These are phyloP conservation scores for Colletotrichum orbiculare DNA, from an alignment of 2,329 filamentous ascomycete species.

Conservation along the genomic window DNA sequence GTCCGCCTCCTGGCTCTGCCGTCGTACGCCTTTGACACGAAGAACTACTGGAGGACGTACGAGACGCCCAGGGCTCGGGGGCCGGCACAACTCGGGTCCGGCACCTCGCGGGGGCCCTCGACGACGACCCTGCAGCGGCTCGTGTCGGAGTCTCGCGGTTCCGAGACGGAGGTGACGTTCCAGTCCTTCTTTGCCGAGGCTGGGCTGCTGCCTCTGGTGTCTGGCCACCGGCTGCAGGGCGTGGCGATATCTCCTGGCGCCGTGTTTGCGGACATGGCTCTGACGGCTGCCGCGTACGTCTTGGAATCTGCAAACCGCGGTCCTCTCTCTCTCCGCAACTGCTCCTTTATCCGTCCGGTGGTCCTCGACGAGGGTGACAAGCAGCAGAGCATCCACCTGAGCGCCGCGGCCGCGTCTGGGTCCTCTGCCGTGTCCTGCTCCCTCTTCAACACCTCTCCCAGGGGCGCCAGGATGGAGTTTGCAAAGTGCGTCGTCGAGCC, in stretches of 20 bases:
- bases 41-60: slow-evolving; percentile 25
- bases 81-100: no score
- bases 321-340: background rate
- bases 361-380: no score
- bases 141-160: background rate
- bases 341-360: background rate
- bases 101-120: no score
- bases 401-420: no score
- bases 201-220: slow-evolving; percentile 1
- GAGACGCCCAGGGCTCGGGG: no score
- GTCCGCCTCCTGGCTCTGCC: slow-evolving; percentile 9
- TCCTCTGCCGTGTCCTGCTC: no score
- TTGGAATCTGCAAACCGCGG: background rate
- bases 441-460: no score
- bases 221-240: slow-evolving; percentile 12
- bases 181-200: background rate
- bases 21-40: slow-evolving; percentile 14
- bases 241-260: background rate
- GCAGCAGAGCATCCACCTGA: background rate
- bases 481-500: no score
- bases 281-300: background rate
- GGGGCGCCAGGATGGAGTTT: no score
- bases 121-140: no score
- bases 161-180: background rate
- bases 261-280: slow-evolving; percentile 8